Evolutionary conservation across 768 basidiomycete species (phyloP), one percentile per base, ranked within the genome.

Genomic region (Pleurotus sapidus): DNA sequence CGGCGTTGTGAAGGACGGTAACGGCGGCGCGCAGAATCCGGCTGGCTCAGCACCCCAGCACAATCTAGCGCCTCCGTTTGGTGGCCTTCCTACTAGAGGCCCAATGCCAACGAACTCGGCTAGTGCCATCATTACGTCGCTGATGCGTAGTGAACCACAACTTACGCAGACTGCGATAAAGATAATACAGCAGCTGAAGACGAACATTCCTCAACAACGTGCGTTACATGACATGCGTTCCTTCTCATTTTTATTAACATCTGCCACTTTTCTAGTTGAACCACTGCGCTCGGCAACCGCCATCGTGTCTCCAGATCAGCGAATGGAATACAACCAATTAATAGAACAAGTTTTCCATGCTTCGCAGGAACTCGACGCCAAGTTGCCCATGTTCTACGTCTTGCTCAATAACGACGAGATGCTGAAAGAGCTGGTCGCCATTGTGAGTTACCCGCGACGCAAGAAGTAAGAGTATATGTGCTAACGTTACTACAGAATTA

Each of bases 331-430:
- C 61, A 78, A 75, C 53, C 63, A 65, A 20, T 42, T 79, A 4
- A 71, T 89, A 25, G 84, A 86, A 49, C 74, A 78, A 37, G 64
- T 84, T 14, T 67, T 67, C 64, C 81, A 76, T 49, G 64, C 73
- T 49, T 74, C 75, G 40, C 46, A 48, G 11, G 84, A 87, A 0
- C 67, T 86, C 20, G 83, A 89, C 3, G 46, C 57, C 37, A 83
- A 77, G 61, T 68, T 90, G 14, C 73, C 74, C 2, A 68, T 82
- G 70, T 75, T 79, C 60, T 68, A 71, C 53, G 63, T 76, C 18
- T 66, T 84, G 45, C 62, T 82, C 47, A 80, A 78, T 64, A 72
- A 72, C 40, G 81, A 84, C 11, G 80, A 79, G 0, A 40, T 70
- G 45, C 72, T 88, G 49, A 78, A 74, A 65, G 82, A 72, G 67